These are phyloP conservation scores for Peronospora tabacina DNA, from an alignment of 352 stramenopile genomes.

Conservation along the genomic window DNA sequence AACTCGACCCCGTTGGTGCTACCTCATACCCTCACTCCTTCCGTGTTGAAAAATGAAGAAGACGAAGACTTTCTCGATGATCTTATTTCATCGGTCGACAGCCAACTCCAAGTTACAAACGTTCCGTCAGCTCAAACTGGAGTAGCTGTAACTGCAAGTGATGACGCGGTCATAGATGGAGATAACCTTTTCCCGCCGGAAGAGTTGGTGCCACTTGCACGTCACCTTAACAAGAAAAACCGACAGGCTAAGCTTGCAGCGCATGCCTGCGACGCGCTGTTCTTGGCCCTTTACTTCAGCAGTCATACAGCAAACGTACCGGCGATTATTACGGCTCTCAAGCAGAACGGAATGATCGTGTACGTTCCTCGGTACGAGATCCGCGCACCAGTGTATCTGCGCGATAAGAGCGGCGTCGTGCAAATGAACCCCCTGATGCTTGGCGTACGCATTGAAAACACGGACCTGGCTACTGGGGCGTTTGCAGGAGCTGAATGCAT, in stretches of 20 bases:
- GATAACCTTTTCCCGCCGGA: constrained; percentile 39
- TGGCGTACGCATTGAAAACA: constrained; percentile 60
- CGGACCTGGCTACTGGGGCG: constrained; percentile 41
- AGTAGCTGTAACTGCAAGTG: background rate
- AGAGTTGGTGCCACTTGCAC: constrained; percentile 71
- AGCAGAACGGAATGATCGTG: constrained; percentile 89
- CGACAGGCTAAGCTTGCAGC: constrained; percentile 84
- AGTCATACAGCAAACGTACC: constrained; percentile 73
- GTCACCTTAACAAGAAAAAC: constrained; percentile 89
- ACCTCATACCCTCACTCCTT: constrained; percentile 43
- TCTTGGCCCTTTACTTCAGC: constrained; percentile 90
- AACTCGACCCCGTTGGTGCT: constrained; percentile 17
- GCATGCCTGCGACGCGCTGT: constrained; percentile 85
- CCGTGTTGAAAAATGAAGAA: constrained; percentile 45
- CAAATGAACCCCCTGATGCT: constrained; percentile 76
- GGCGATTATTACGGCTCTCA: constrained; percentile 86
- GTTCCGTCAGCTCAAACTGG: background rate
- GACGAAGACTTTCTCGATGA: constrained; percentile 59
- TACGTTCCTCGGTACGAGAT: constrained; percentile 91
- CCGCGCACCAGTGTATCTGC: constrained; percentile 87
- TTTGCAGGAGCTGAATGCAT: constrained; percentile 60
- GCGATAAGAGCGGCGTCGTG: constrained; percentile 76
- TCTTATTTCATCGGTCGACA: constrained; percentile 55
- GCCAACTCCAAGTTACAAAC: constrained; percentile 35
- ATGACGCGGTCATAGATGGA: constrained; percentile 12